Evolutionary conservation across 768 basidiomycete species (phyloP).

Genomic region (Russula vinacea): DNA sequence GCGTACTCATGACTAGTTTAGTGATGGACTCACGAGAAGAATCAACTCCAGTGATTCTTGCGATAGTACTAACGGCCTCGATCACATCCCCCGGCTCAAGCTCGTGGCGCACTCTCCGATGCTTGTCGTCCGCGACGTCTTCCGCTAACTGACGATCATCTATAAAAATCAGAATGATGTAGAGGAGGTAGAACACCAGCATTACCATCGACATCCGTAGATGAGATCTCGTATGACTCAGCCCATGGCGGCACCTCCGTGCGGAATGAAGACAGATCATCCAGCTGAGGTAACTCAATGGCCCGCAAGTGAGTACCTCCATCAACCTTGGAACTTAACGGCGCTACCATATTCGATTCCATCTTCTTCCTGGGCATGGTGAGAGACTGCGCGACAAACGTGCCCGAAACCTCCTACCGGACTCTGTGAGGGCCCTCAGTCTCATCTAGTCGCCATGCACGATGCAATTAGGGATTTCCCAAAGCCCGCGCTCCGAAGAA

Average conservation of each 20-base stretch:
- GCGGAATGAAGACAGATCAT: conserved; percentile 49
- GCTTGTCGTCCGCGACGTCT: conserved; percentile 84
- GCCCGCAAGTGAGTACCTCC: conserved; percentile 45
- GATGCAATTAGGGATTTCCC: conserved; percentile 55
- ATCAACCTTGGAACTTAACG: conserved; percentile 48
- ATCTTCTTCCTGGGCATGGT: conserved; percentile 61
- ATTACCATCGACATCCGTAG: conserved; percentile 60
- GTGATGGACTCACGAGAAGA: conserved; percentile 66
- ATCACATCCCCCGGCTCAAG: conserved; percentile 88
- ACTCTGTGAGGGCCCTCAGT: conserved; percentile 89
- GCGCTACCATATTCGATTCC: conserved; percentile 55
- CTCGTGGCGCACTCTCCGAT: conserved; percentile 80
- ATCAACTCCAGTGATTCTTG: conserved; percentile 86
- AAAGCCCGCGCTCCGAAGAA: conserved; percentile 77
- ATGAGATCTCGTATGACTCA: conserved; percentile 64
- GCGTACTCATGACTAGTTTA: background rate
- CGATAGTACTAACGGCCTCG: conserved; percentile 81
- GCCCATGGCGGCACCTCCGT: conserved; percentile 71
- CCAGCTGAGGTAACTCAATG: conserved; percentile 51
- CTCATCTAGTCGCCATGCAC: conserved; percentile 80
- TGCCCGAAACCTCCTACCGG: conserved; percentile 46
- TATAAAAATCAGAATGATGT: conserved; percentile 11
- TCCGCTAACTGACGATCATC: conserved; percentile 60
- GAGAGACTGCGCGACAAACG: background rate
- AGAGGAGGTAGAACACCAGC: conserved; percentile 1